Base-by-base conservation (phyloP, 495 filamentous ascomycete genomes). In the Penicillium paradoxum region DNA sequence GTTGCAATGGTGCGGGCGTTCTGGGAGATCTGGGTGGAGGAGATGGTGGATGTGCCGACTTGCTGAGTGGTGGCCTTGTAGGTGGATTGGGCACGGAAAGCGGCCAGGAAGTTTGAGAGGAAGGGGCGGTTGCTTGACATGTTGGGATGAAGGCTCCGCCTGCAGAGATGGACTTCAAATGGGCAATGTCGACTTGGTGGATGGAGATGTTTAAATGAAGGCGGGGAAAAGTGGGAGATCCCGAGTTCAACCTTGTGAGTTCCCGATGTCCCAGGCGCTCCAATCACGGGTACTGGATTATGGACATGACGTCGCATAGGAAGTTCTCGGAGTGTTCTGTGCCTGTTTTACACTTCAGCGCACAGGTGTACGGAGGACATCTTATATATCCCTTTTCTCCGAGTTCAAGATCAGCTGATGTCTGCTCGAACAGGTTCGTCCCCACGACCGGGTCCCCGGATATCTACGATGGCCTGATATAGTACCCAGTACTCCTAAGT, bases 21-120 rank as follows among this genome's bases (percentile, higher is more conserved):
- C 44, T 73, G 66, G 6, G 74, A 63, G 53, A 75, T 72, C 43
- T 68, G 66, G 18, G 66, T 40, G 2, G 70, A 57, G 30, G 68
- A 66, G 34, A 67, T 58, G 14, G 72, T 65, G 18, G 69, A 17
- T 56, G 32, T 49, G 36, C 64, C 34, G 45, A 64, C 48, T 52
- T 30, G 66, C 34, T 67, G 63, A 1, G 67, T 59, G 19, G 76
- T 62, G 34, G 76, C 59, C 54, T 79, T 78, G 51, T 67, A 73
- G 56, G 75, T 71, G 33, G 77, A 80, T 65, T 81, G 78, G 54
- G 81, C 77, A 43, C 89, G 84, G 68, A 92, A 92, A 58, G 88
- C 87, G 63, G 88, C 85, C 56, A 95, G 81, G 79, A 95, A 89
- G 75, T 87, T 90, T 50, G 86, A 83, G 56, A 95, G 78, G 79